These are phyloP conservation scores for Diutina neorugosa DNA, from an alignment of 1,139 yeast genomes.

Conservation along the genomic window DNA sequence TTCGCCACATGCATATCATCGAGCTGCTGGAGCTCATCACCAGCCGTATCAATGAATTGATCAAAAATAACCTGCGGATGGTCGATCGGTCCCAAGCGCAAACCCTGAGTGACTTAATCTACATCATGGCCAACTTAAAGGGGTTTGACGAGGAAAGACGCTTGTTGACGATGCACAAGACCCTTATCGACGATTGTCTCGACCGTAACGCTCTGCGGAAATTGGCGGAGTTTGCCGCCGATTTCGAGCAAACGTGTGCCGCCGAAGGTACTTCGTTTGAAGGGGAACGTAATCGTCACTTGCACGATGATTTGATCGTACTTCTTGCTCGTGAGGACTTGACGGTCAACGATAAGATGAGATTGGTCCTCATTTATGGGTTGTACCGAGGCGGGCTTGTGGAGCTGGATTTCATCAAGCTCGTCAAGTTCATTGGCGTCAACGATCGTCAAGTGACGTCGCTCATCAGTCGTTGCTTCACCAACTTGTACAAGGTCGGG, in stretches of 20 bases:
- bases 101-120: constrained; percentile 48
- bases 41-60: constrained; percentile 52
- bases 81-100: constrained; percentile 52
- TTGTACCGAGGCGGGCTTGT: constrained; percentile 78
- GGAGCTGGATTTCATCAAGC: constrained; percentile 59
- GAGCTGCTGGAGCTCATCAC: constrained; percentile 60
- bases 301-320: constrained; percentile 56
- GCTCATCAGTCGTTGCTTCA: constrained; percentile 38
- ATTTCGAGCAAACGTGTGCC: constrained; percentile 62
- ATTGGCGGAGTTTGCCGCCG: constrained; percentile 50
- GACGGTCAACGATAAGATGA: constrained; percentile 51
- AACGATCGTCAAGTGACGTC: constrained; percentile 41
- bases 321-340: constrained; percentile 43
- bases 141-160: constrained; percentile 60
- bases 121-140: constrained; percentile 54
- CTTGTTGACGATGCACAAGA: constrained; percentile 46
- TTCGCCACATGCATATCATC: constrained; percentile 68
- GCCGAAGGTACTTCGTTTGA: constrained; percentile 67
- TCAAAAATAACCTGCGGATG: constrained; percentile 61
- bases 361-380: constrained; percentile 70
- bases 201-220: constrained; percentile 38
- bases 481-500: constrained; percentile 57
- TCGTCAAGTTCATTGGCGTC: constrained; percentile 60
- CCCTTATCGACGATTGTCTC: constrained; percentile 47
- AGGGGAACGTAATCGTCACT: constrained; percentile 49